These are phyloP conservation scores for Brassica cretica DNA, from an alignment of 345 rosid genomes.

Conservation along the genomic window DNA sequence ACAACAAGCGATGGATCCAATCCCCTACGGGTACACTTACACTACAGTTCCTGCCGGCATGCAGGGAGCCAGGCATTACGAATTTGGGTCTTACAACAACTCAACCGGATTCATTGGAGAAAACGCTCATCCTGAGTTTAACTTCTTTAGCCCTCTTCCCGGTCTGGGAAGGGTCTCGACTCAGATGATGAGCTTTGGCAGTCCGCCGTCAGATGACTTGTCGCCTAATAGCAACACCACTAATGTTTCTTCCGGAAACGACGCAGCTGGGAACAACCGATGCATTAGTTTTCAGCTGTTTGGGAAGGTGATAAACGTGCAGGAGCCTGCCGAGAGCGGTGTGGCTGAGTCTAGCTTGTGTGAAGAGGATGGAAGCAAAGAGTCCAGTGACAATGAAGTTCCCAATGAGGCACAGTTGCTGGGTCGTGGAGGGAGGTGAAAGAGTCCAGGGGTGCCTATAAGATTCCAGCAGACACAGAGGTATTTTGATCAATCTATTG, in stretches of 20 bases:
- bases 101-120: constrained; percentile 49
- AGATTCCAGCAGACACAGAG: constrained; percentile 17
- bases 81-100: constrained; percentile 43
- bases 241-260: constrained; percentile 54
- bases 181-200: constrained; percentile 64
- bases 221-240: constrained; percentile 80
- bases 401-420: constrained; percentile 42
- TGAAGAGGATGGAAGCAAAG: constrained; percentile 57
- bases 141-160: constrained; percentile 46
- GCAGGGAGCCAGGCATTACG: constrained; percentile 99
- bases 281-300: constrained; percentile 63
- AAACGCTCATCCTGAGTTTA: constrained; percentile 31
- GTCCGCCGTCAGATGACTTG: constrained; percentile 63
- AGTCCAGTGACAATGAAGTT: constrained; percentile 46
- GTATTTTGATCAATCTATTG: neutral
- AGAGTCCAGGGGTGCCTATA: constrained; percentile 31
- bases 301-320: constrained; percentile 69
- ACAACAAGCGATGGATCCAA: constrained; percentile 42
- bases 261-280: constrained; percentile 51
- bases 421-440: constrained; percentile 43
- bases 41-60: constrained; percentile 92
- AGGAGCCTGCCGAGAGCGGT: constrained; percentile 56
- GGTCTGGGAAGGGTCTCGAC: constrained; percentile 51
- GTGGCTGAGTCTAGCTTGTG: constrained; percentile 47
- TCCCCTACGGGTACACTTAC: constrained; percentile 45